These are phyloP conservation scores for Chlorella sorokiniana DNA, from an alignment of 139 green algal genomes.

Conservation along the genomic window DNA sequence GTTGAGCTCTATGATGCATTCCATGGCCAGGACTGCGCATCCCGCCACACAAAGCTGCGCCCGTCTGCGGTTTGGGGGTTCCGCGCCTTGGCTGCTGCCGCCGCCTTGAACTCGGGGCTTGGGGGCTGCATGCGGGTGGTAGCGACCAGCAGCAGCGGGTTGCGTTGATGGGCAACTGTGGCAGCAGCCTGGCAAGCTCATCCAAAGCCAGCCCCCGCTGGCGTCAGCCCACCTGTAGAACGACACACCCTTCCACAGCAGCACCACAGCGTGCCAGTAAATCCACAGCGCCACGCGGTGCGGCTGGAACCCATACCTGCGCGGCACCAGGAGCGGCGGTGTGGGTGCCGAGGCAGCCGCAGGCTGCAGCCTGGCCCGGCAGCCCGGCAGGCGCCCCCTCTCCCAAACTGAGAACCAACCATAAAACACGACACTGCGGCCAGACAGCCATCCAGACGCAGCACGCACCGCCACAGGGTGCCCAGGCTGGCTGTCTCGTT, in stretches of 20 bases:
- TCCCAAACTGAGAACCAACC: too few species aligned
- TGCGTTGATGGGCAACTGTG: not conserved
- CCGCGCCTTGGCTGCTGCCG: not conserved
- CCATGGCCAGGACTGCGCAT: conserved; percentile 57
- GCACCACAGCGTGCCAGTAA: conserved; percentile 86
- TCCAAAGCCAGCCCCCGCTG: not conserved
- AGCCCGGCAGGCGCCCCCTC: too few species aligned
- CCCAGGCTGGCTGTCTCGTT: conserved; percentile 45
- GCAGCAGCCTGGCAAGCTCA: not conserved
- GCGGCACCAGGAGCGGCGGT: not conserved
- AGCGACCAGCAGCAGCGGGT: not conserved
- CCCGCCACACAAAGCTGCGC: conserved; percentile 55
- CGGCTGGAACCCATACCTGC: conserved; percentile 83
- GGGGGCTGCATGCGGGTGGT: conserved; percentile 38
- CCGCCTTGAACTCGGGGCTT: conserved; percentile 32
- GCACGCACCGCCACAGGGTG: conserved; percentile 30
- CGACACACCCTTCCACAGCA: conserved; percentile 75
- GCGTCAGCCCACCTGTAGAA: conserved; percentile 44
- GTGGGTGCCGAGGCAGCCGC: not conserved
- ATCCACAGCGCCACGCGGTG: conserved; percentile 89
- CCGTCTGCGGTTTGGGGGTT: conserved; percentile 40
- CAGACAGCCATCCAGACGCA: not conserved
- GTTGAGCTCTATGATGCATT: conserved; percentile 1
- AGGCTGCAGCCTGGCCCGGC: not conserved
- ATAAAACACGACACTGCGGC: not conserved